Evolutionary conservation across 352 stramenopile genomes (phyloP).

Genomic region (Globisporangium yorkense): DNA sequence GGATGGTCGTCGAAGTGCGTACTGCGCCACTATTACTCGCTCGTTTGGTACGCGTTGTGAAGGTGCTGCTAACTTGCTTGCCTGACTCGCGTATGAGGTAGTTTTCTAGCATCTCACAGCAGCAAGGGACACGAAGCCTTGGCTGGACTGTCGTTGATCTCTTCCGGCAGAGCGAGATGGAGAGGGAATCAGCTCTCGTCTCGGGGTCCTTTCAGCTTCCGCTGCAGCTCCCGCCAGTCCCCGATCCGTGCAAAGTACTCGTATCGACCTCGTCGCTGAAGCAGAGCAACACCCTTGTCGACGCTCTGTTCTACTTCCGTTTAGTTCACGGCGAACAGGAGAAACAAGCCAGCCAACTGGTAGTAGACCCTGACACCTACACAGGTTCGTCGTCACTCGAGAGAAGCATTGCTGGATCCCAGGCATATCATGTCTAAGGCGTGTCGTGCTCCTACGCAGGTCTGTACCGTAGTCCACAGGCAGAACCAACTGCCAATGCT

Average conservation of each 20-base stretch:
- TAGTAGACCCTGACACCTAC: constrained; percentile 30
- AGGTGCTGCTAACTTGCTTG: neutral
- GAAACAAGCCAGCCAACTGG: constrained; percentile 21
- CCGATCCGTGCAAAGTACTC: constrained; percentile 29
- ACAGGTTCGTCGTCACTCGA: constrained; percentile 13
- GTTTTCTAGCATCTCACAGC: constrained; percentile 14
- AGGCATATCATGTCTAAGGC: neutral
- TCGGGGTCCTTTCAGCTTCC: constrained; percentile 33
- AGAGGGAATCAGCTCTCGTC: constrained; percentile 12
- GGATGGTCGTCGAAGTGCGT: constrained; percentile 34
- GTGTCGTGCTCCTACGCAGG: neutral
- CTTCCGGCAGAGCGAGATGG: constrained; percentile 15
- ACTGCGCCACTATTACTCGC: neutral
- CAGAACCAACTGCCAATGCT: neutral
- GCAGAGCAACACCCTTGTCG: constrained; percentile 3
- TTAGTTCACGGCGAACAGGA: constrained; percentile 22
- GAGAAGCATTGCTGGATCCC: neutral
- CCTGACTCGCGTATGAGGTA: constrained; percentile 5
- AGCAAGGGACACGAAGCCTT: constrained; percentile 20
- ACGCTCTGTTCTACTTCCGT: constrained; percentile 28
- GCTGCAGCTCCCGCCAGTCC: constrained; percentile 31
- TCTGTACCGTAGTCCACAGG: neutral
- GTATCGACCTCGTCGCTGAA: constrained; percentile 11
- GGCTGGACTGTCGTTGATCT: constrained; percentile 38
- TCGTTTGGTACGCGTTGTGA: neutral